Base-by-base conservation (phyloP, 768 basidiomycete genomes). In the Calocybe cyanea region DNA sequence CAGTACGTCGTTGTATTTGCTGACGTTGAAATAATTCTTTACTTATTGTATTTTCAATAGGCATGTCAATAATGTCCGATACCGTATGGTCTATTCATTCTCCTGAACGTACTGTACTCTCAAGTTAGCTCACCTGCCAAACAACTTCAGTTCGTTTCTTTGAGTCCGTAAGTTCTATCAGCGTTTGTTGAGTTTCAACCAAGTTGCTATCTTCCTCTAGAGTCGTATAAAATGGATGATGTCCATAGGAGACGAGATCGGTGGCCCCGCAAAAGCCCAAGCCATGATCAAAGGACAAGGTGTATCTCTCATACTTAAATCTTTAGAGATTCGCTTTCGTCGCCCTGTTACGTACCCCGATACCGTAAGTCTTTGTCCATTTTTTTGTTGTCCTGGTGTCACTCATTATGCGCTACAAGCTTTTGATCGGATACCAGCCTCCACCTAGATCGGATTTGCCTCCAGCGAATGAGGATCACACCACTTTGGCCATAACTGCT, bases 41-140 rank as follows among this genome's bases (percentile, higher is more conserved):
- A 25, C 20, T 15, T 39, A 20, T 45, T 40, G 46, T 51, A 17
- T 48, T 21, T 34, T 23, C 37, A 34, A 13, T 41, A 89, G 87
- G 58, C 87, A 89, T 54, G 85, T 88, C 18, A 88, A 88, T 53
- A 89, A 89, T 51, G 83, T 79, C 13, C 79, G 77, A 47, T 88
- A 89, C 57, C 64, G 86, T 87, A 54, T 59, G 73, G 62, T 35
- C 15, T 20, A 21, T 32, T 28, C 48, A 9, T 30, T 30, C 43
- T 24, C 30, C 31, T 31, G 18, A 14, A 20, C n/a, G 41, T 20
- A n/a, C n/a, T n/a, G n/a, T n/a, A n/a, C 31, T 24, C 20, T 21
- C 43, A 14, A 28, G 32, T 38, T 24, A 39, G 14, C 23, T 45
- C 39, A 42, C 15, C 48, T 42, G 24, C 11, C 50, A 41, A 30